Conservation (phyloP, 2,329 filamentous ascomycete genomes). For the Paraphaeosphaeria minitans region DNA sequence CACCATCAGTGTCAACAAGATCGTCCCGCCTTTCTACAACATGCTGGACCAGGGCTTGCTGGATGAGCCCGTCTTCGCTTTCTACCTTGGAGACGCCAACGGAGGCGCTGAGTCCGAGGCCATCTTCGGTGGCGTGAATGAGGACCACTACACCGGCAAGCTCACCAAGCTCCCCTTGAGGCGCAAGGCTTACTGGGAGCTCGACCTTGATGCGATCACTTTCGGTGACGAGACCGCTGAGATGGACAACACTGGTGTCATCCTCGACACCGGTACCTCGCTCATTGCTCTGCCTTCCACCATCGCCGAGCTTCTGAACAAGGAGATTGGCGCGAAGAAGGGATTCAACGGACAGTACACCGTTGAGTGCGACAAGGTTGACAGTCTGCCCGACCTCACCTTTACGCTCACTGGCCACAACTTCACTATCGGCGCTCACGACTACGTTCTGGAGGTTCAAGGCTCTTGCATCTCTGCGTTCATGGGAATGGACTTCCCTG, state of each 20-base stretch:
- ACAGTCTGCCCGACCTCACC: slow-evolving; percentile 83
- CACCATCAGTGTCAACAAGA: slow-evolving; percentile 94
- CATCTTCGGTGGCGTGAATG: slow-evolving; percentile 86
- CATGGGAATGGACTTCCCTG: slow-evolving; percentile 88
- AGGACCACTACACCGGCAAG: slow-evolving; percentile 81
- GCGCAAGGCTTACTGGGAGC: slow-evolving; percentile 99
- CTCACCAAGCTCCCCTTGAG: slow-evolving; percentile 92
- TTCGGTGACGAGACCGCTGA: slow-evolving; percentile 86
- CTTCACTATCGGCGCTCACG: slow-evolving; percentile 85
- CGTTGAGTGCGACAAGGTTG: slow-evolving; percentile 84
- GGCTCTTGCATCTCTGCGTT: slow-evolving; percentile 97
- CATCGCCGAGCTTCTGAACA: slow-evolving; percentile 94
- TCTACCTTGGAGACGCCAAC: slow-evolving; percentile 84
- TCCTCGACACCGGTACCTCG: slow-evolving; percentile 97
- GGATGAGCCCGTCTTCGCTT: slow-evolving; percentile 92
- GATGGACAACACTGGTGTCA: slow-evolving; percentile 92
- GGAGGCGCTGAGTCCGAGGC: slow-evolving; percentile 80
- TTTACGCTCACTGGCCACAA: slow-evolving; percentile 91
- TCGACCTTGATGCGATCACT: slow-evolving; percentile 89
- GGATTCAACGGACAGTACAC: slow-evolving; percentile 96
- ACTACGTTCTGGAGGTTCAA: slow-evolving; percentile 95
- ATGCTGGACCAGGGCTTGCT: slow-evolving; percentile 89
- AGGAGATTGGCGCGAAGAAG: slow-evolving; percentile 98
- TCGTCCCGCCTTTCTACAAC: slow-evolving; percentile 94
- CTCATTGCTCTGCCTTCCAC: slow-evolving; percentile 92